phyloP scores from a whole-genome alignment of 2,329 filamentous ascomycete species.

The Aureobasidium namibiae region DNA sequence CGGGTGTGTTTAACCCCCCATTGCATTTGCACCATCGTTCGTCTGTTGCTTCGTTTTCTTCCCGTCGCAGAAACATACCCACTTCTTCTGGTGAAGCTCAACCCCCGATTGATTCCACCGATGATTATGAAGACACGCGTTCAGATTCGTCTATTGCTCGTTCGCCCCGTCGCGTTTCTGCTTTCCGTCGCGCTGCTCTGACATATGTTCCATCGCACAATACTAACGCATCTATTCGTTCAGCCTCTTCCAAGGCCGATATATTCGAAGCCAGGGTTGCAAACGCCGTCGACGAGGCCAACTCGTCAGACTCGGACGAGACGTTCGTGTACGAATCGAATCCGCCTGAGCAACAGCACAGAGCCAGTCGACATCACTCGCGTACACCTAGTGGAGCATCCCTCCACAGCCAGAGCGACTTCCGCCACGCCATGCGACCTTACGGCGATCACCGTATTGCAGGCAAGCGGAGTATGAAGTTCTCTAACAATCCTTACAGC shows the following conservation, averaged over 20 bases:
- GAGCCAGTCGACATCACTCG: constrained; percentile 76
- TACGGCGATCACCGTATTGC: constrained; percentile 55
- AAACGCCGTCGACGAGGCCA: constrained; percentile 88
- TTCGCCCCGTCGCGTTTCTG: constrained; percentile 2
- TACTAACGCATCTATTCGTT: constrained; percentile 21
- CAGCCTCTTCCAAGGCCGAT: constrained; percentile 88
- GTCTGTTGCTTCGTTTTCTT: constrained; percentile 16
- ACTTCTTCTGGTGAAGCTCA: neutral
- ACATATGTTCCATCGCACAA: constrained; percentile 5
- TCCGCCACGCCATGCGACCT: constrained; percentile 46
- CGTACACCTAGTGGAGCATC: constrained; percentile 92
- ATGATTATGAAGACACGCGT: constrained; percentile 3
- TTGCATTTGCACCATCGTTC: constrained; percentile 18
- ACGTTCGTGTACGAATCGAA: constrained; percentile 99
- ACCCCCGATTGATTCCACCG: neutral
- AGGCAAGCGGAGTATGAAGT: constrained; percentile 93
- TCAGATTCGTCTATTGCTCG: constrained; percentile 7
- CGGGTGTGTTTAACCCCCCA: constrained; percentile 52
- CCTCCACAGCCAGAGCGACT: constrained; percentile 59
- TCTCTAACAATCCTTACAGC: constrained; percentile 69
- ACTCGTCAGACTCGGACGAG: constrained; percentile 95
- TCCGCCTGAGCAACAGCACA: constrained; percentile 54
- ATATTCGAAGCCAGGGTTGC: constrained; percentile 97
- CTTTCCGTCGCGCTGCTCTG: constrained; percentile 5
- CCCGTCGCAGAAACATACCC: constrained; percentile 4